Percentiles rank a stretch among this genome's conserved stretches.
Conservation (phyloP, 176 grass and related monocot species). For the Oryza coarctata region DNA sequence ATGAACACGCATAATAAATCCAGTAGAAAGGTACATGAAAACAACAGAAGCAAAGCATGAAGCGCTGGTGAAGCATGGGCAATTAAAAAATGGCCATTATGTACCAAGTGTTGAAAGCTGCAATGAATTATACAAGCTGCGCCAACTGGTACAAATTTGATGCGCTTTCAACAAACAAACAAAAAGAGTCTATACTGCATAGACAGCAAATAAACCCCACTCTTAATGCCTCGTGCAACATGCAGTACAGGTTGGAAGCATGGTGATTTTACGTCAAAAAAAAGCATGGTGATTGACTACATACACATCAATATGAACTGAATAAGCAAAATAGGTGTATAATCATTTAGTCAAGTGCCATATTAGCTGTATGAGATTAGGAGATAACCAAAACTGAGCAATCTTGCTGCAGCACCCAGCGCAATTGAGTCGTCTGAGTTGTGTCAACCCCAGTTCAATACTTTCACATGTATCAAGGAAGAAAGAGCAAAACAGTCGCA, state of each 20-base stretch:
- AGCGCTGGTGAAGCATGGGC: conserved; percentile 7
- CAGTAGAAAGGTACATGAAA: conserved; percentile 16
- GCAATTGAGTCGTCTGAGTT: too few species aligned
- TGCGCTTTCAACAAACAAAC: neutral
- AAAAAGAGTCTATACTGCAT: neutral
- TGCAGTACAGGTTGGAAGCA: neutral
- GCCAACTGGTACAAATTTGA: conserved; percentile 14
- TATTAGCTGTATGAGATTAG: neutral
- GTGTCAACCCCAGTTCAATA: neutral
- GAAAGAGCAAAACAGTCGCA: neutral
- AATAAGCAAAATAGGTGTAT: neutral
- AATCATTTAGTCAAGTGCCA: neutral
- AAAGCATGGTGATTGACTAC: neutral
- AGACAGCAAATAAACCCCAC: conserved; percentile 3
- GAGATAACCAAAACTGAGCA: neutral
- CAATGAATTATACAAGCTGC: neutral
- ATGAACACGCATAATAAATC: conserved; percentile 20
- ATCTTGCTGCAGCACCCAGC: neutral
- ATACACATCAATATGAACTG: neutral
- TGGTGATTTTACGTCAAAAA: too few species aligned
- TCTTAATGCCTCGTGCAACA: neutral
- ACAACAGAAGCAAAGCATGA: neutral
- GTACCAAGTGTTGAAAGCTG: neutral
- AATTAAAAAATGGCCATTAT: neutral
- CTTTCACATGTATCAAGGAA: too few species aligned